These are phyloP conservation scores for Salix dunnii DNA, from an alignment of 345 rosid species.

Conservation along the genomic window DNA sequence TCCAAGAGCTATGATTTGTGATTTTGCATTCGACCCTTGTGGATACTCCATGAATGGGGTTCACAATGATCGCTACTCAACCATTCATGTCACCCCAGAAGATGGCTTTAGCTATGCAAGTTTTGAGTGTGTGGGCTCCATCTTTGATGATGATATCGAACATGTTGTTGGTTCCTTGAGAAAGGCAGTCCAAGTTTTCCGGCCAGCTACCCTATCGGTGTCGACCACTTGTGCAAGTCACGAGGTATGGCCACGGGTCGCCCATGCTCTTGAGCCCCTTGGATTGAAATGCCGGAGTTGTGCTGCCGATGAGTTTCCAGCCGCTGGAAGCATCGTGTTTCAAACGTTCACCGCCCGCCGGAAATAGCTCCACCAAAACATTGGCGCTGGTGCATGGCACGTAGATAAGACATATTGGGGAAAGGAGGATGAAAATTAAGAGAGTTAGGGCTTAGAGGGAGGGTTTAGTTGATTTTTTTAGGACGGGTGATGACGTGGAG, in stretches of 20 bases:
- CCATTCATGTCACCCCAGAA: conserved; percentile 96
- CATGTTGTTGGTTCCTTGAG: conserved; percentile 49
- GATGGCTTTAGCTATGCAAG: conserved; percentile 96
- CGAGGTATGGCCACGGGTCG: conserved; percentile 61
- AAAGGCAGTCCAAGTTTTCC: conserved; percentile 70
- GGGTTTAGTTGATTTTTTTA: conserved; percentile 20
- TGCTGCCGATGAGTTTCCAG: conserved; percentile 63
- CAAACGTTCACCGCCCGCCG: conserved; percentile 79
- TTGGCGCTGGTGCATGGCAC: background rate
- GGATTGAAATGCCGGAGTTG: conserved; percentile 77
- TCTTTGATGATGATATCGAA: conserved; percentile 43
- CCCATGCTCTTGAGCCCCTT: conserved; percentile 55
- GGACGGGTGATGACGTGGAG: conserved; percentile 42
- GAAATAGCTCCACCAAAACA: background rate
- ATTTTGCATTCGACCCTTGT: conserved; percentile 93
- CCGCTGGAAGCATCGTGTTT: conserved; percentile 61
- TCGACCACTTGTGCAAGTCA: conserved; percentile 55
- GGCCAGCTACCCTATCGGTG: conserved; percentile 63
- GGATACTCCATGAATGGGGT: conserved; percentile 99
- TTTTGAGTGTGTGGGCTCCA: conserved; percentile 74
- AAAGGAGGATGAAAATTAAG: conserved; percentile 1
- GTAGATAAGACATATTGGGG: background rate
- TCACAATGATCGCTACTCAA: conserved; percentile 84
- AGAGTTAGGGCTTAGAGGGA: conserved; percentile 5
- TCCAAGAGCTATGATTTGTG: conserved; percentile 66